These are phyloP conservation scores for Stagonosporopsis cucurbitacearum DNA, from an alignment of 2,329 filamentous ascomycete species.

Conservation along the genomic window DNA sequence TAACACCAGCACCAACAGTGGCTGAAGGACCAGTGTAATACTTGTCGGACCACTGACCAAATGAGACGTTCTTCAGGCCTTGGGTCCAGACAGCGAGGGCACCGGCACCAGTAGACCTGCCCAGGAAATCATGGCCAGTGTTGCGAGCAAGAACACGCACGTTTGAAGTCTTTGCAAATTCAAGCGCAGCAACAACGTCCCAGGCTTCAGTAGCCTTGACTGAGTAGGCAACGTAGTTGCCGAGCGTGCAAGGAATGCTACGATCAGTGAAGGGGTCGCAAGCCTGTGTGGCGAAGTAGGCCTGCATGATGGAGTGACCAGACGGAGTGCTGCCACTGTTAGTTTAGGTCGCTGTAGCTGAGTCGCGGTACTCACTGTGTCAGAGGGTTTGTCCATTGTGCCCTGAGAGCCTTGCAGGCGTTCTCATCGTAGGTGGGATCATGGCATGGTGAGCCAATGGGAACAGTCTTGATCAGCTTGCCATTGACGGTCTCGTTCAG, in stretches of 20 bases:
- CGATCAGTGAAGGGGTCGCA: conserved; percentile 26
- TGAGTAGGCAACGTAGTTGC: conserved; percentile 43
- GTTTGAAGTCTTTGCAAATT: conserved; percentile 34
- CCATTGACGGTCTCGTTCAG: conserved; percentile 50
- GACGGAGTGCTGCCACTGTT: conserved; percentile 11
- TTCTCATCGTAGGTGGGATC: conserved; percentile 28
- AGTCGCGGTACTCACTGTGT: conserved; percentile 28
- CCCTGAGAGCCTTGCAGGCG: conserved; percentile 22
- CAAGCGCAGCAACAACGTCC: conserved; percentile 28
- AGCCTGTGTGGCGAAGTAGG: conserved; percentile 25
- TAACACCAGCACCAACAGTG: conserved; percentile 39
- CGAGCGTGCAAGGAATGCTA: conserved; percentile 23
- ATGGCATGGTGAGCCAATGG: conserved; percentile 49
- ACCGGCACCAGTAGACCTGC: conserved; percentile 39
- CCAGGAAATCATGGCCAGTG: conserved; percentile 41
- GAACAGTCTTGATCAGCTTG: conserved; percentile 48
- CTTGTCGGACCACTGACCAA: conserved; percentile 29
- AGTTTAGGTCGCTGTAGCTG: background rate
- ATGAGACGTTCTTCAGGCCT: conserved; percentile 30
- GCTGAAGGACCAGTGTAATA: conserved; percentile 36
- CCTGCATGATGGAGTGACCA: conserved; percentile 25
- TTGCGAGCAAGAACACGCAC: conserved; percentile 36
- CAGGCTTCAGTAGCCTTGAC: conserved; percentile 42
- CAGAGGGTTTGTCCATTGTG: conserved; percentile 22
- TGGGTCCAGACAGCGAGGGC: conserved; percentile 42